A percentile compares a stretch with the other conserved stretches of the same genome.
Evolutionary conservation across 1,284 basidiomycete species (phyloP).

Genomic region (Ustilago nuda): DNA sequence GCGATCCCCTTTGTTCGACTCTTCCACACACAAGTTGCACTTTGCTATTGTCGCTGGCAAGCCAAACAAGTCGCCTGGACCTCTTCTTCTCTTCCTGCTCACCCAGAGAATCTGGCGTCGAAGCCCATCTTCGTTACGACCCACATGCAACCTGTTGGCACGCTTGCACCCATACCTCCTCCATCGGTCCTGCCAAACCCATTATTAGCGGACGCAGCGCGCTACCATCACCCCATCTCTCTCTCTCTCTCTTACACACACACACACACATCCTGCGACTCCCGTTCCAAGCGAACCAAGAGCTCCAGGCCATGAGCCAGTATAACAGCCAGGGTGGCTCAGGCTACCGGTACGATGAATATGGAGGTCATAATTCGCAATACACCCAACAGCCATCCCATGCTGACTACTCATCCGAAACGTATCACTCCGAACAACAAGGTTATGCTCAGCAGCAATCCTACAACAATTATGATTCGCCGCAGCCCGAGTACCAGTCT

Average conservation of each 20-base stretch:
- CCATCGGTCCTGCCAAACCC: not conserved
- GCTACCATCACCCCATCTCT: constrained; percentile 1
- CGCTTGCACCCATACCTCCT: not conserved
- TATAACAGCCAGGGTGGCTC: constrained; percentile 27
- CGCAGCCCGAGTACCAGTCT: constrained; percentile 32
- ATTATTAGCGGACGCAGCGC: constrained; percentile 1
- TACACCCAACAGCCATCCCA: constrained; percentile 16
- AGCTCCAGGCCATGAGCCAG: constrained; percentile 26
- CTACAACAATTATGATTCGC: constrained; percentile 15
- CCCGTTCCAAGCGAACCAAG: not conserved
- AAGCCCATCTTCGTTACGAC: not conserved
- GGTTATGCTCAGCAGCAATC: constrained; percentile 16
- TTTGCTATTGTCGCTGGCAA: constrained; percentile 7
- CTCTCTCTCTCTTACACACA: too few relatives aligned
- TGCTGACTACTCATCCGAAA: constrained; percentile 16
- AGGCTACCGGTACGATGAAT: constrained; percentile 19
- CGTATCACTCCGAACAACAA: constrained; percentile 14
- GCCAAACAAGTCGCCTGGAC: not conserved
- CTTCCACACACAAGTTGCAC: not conserved
- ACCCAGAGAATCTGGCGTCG: constrained; percentile 2
- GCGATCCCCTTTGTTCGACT: not conserved
- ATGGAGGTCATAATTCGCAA: constrained; percentile 15
- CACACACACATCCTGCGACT: not conserved
- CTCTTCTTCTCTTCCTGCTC: not conserved
- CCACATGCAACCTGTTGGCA: not conserved